phyloP scores from a whole-genome alignment of 768 basidiomycete species.

The Lentinula guzmanii region DNA sequence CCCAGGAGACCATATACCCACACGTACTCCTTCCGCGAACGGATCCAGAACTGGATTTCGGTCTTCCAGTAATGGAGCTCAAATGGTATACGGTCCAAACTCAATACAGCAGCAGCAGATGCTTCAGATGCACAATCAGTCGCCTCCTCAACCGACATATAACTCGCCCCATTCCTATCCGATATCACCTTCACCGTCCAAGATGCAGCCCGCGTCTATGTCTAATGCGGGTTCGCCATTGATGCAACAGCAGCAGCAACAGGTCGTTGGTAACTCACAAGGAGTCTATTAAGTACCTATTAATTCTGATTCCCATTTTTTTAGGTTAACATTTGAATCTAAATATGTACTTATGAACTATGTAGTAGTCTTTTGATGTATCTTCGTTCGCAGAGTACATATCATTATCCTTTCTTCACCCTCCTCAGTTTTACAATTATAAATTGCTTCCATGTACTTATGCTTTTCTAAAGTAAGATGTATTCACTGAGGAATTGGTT shows the following conservation, averaged over 20 bases:
- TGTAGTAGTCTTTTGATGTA: neutral
- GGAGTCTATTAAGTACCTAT: constrained; percentile 3
- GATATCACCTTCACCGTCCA: neutral
- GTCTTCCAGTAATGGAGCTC: neutral
- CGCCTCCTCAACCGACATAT: neutral
- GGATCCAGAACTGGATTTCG: constrained; percentile 43
- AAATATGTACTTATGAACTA: neutral
- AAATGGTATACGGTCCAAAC: neutral
- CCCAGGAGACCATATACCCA: constrained; percentile 18
- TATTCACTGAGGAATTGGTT: no score
- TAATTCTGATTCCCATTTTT: neutral
- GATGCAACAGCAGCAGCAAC: constrained; percentile 6
- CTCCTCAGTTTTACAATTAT: no score
- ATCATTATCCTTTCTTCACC: no score
- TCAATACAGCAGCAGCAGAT: neutral
- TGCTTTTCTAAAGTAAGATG: no score
- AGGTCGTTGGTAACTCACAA: constrained; percentile 3
- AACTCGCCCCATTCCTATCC: neutral
- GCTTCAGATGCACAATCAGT: neutral
- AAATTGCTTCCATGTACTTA: no score
- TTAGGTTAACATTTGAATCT: neutral
- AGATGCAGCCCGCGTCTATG: neutral
- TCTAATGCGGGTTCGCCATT: neutral
- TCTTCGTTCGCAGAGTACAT: neutral
- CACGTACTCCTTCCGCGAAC: constrained; percentile 51